phyloP scores from a whole-genome alignment of 495 filamentous ascomycete genomes.

The Pyrenopolyporus hunteri region DNA sequence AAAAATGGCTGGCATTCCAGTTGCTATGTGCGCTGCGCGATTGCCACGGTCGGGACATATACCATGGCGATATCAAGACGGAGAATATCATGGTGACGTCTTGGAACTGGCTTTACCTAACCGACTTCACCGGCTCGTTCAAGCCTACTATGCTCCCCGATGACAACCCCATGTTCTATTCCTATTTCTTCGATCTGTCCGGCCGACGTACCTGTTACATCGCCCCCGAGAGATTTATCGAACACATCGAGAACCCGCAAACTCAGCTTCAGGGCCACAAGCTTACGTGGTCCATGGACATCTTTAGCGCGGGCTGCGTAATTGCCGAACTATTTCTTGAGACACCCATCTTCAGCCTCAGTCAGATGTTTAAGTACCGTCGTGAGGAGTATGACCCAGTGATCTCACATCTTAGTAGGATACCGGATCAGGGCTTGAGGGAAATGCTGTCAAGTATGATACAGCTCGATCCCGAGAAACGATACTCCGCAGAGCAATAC shows the following conservation, averaged over 20 bases:
- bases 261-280: conserved; percentile 52
- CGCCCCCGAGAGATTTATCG: conserved; percentile 89
- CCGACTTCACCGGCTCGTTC: conserved; percentile 94
- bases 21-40: conserved; percentile 91
- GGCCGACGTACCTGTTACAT: conserved; percentile 94
- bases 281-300: conserved; percentile 92
- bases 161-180: conserved; percentile 96
- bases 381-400: conserved; percentile 90
- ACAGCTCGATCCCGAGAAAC: conserved; percentile 84
- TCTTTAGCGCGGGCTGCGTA: conserved; percentile 96
- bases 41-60: conserved; percentile 87
- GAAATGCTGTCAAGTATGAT: conserved; percentile 95
- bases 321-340: conserved; percentile 98
- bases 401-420: conserved; percentile 78
- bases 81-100: conserved; percentile 96
- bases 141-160: conserved; percentile 95
- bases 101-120: conserved; percentile 99
- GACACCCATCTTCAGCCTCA: conserved; percentile 87
- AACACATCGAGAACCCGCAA: conserved; percentile 60
- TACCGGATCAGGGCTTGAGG: conserved; percentile 85
- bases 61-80: conserved; percentile 98
- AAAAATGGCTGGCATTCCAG: conserved; percentile 98
- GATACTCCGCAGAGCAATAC: conserved; percentile 94
- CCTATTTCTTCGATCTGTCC: conserved; percentile 95
- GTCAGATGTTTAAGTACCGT: conserved; percentile 92